A percentile compares a stretch with the other conserved stretches of the same genome.
Evolutionary conservation across 2,329 filamentous ascomycete genomes (phyloP).

Genomic region (Diaporthe citriasiana): DNA sequence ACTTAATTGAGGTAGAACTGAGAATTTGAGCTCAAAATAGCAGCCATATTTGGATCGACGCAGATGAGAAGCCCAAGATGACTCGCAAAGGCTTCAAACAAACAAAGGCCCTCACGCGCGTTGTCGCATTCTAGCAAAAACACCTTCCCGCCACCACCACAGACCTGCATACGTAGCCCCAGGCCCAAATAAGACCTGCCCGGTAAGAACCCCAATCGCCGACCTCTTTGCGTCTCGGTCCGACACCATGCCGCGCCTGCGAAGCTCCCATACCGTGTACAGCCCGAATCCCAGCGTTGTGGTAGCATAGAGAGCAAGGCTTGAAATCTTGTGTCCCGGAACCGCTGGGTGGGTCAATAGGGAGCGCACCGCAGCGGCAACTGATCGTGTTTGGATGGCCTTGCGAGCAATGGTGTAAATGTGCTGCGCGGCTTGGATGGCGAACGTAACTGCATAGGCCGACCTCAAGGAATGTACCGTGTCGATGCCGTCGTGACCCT

Average conservation of each 20-base stretch:
- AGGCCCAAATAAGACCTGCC: constrained; percentile 22
- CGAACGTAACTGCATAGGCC: constrained; percentile 26
- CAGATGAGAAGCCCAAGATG: background rate
- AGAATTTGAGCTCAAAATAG: no score
- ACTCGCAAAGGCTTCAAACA: background rate
- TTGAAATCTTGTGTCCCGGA: background rate
- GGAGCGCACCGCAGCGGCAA: background rate
- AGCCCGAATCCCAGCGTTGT: constrained; percentile 36
- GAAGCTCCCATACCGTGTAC: constrained; percentile 36
- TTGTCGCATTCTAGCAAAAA: constrained; percentile 1
- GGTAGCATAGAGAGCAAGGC: constrained; percentile 16
- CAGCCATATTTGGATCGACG: background rate
- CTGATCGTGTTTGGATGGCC: background rate
- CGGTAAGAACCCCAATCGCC: constrained; percentile 2
- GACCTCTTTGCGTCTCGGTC: constrained; percentile 21
- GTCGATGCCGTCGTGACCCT: background rate
- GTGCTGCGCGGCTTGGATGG: constrained; percentile 31
- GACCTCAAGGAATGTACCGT: background rate
- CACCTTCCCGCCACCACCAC: constrained; percentile 40
- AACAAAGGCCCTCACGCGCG: background rate
- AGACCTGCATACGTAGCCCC: constrained; percentile 37
- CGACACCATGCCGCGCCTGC: constrained; percentile 25
- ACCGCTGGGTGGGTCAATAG: background rate
- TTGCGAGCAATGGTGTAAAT: background rate
- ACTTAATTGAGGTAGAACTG: background rate